Percentiles rank a stretch among this genome's conserved stretches.
These are phyloP conservation scores for Fraxinus pennsylvanica DNA, from an alignment of 257 asterid genomes.

Conservation along the genomic window DNA sequence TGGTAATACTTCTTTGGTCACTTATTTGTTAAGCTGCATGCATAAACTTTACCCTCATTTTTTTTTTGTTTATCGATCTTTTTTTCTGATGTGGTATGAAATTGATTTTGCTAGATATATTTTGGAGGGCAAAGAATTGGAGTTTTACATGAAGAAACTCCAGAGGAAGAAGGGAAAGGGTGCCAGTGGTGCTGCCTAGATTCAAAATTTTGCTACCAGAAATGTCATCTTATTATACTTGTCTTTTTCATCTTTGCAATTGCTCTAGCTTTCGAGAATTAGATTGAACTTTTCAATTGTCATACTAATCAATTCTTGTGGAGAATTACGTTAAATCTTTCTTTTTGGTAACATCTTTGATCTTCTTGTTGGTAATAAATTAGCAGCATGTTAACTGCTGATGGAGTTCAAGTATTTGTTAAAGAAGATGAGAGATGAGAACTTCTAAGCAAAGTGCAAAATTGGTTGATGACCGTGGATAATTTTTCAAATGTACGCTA, in stretches of 20 bases:
- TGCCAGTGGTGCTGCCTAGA: slow-evolving; percentile 17
- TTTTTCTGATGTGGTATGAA: not conserved
- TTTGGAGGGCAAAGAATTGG: slow-evolving; percentile 45
- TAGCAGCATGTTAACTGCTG: not conserved
- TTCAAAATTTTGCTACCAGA: not conserved
- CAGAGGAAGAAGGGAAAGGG: slow-evolving; percentile 45
- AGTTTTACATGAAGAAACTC: slow-evolving; percentile 43
- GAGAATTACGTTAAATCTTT: too few species aligned
- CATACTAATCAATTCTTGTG: too few species aligned
- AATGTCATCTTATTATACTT: not conserved
- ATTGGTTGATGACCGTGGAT: too few species aligned
- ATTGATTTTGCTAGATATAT: slow-evolving; percentile 24
- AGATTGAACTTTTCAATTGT: too few species aligned
- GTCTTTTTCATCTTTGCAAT: too few species aligned
- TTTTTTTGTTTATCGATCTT: not conserved
- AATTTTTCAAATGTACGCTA: too few species aligned
- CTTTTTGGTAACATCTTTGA: too few species aligned
- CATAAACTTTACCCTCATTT: not conserved
- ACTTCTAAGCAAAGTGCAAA: too few species aligned
- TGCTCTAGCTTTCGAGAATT: too few species aligned
- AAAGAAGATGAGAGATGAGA: too few species aligned
- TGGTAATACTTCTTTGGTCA: not conserved
- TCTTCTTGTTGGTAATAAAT: not conserved
- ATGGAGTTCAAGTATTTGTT: too few species aligned
- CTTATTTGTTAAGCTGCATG: not conserved